Percentiles rank a stretch among this genome's conserved stretches.
These are phyloP conservation scores for Termitomyces sp. DNA, from an alignment of 768 basidiomycete genomes.

Conservation along the genomic window DNA sequence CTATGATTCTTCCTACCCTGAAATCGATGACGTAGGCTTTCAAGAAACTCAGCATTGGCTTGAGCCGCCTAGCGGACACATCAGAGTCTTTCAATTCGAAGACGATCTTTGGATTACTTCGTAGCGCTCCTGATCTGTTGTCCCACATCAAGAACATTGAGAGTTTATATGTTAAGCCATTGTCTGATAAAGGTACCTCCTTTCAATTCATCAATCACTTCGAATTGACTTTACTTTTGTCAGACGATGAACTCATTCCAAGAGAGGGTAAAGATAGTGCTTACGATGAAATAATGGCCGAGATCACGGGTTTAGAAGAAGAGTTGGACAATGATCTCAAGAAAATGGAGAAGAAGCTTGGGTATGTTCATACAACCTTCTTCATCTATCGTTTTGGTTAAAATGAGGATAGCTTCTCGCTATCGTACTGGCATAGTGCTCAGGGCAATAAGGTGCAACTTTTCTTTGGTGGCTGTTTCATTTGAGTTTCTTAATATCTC, in stretches of 20 bases:
- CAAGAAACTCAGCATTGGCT: conserved; percentile 64
- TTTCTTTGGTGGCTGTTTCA: background rate
- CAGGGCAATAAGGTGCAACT: conserved; percentile 71
- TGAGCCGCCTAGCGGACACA: conserved; percentile 59
- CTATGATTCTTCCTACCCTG: background rate
- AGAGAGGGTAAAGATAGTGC: conserved; percentile 80
- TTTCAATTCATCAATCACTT: background rate
- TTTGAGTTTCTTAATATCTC: background rate
- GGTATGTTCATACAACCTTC: conserved; percentile 39
- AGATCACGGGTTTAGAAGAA: conserved; percentile 69
- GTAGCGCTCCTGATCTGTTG: conserved; percentile 77
- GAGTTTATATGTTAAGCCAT: conserved; percentile 59
- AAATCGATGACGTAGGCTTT: conserved; percentile 54
- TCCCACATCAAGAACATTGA: conserved; percentile 72
- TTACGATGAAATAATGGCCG: conserved; percentile 75
- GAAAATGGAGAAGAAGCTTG: conserved; percentile 63
- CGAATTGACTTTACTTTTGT: conserved; percentile 5
- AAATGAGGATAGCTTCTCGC: conserved; percentile 27
- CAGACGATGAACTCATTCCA: conserved; percentile 77
- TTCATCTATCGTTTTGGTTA: conserved; percentile 8
- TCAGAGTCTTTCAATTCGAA: conserved; percentile 76
- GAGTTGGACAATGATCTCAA: conserved; percentile 68
- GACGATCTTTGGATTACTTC: conserved; percentile 71
- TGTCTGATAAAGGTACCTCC: conserved; percentile 56
- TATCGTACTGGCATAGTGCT: conserved; percentile 57